Conservation (phyloP, 192 early-diverging fungal genomes). For the Podila horticola region DNA sequence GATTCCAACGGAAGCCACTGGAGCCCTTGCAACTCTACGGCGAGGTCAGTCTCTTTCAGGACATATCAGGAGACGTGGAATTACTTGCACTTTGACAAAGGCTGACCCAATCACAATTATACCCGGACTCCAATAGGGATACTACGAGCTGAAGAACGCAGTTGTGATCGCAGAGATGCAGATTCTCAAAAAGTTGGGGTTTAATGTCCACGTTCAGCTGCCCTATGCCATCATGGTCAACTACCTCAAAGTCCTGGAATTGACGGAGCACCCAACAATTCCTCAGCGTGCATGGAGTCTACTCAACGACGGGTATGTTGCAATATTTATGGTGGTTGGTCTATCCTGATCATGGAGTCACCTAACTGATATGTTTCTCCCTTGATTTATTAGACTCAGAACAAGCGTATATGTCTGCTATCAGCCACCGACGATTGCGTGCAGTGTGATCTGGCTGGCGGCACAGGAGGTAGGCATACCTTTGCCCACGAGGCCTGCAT, state of each 20-base stretch:
- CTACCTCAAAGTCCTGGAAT: conserved; percentile 84
- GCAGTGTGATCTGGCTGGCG: conserved; percentile 87
- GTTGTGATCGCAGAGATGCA: conserved; percentile 87
- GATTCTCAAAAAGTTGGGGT: conserved; percentile 88
- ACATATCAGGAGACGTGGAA: neutral
- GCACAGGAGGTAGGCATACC: conserved; percentile 68
- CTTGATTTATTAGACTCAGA: conserved; percentile 62
- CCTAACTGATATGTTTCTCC: neutral
- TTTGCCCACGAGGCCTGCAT: conserved; percentile 80
- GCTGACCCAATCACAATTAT: neutral
- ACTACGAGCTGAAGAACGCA: conserved; percentile 84
- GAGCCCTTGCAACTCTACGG: conserved; percentile 70
- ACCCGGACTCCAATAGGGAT: conserved; percentile 53
- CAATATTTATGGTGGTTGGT: neutral
- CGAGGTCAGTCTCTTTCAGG: conserved; percentile 35
- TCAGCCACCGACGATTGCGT: conserved; percentile 86
- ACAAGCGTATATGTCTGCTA: conserved; percentile 81
- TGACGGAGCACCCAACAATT: conserved; percentile 79
- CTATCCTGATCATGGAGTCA: too few species aligned
- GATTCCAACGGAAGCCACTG: conserved; percentile 57
- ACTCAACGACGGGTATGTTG: conserved; percentile 84
- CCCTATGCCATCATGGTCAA: conserved; percentile 97
- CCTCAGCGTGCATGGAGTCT: conserved; percentile 93
- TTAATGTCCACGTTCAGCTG: conserved; percentile 96
- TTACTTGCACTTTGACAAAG: neutral